These are phyloP conservation scores for Isabelozyma rhagii DNA, from an alignment of 805 yeast genomes.

Conservation along the genomic window DNA sequence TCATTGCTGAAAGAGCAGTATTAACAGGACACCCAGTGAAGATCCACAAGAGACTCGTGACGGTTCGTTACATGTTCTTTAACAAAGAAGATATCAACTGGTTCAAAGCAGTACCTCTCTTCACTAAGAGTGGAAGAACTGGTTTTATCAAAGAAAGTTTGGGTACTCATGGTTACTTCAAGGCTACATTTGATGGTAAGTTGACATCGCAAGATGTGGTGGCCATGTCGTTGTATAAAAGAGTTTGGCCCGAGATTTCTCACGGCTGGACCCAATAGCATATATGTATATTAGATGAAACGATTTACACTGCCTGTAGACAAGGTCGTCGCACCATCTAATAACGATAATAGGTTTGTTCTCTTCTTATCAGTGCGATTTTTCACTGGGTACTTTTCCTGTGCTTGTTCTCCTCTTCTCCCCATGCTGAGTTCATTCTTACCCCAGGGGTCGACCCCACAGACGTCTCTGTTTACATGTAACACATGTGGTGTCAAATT, in stretches of 20 bases:
- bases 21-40: slow-evolving; percentile 94
- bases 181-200: slow-evolving; percentile 90
- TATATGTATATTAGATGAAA: background rate
- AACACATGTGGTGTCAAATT: slow-evolving; percentile 40
- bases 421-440: slow-evolving; percentile 9
- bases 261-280: slow-evolving; percentile 20
- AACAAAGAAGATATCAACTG: slow-evolving; percentile 82
- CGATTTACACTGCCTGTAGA: too few relatives aligned
- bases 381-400: background rate
- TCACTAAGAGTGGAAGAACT: slow-evolving; percentile 87
- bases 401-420: background rate
- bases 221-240: slow-evolving; percentile 89
- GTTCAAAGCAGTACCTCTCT: slow-evolving; percentile 88
- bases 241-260: slow-evolving; percentile 80
- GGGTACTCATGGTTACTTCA: slow-evolving; percentile 98
- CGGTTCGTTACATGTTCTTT: slow-evolving; percentile 97
- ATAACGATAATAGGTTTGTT: too few relatives aligned
- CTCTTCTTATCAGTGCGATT: background rate
- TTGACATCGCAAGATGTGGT: slow-evolving; percentile 88
- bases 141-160: slow-evolving; percentile 93
- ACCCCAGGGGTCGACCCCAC: slow-evolving; percentile 22
- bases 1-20: slow-evolving; percentile 82
- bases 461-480: slow-evolving; percentile 30
- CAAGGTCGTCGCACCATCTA: too few relatives aligned
- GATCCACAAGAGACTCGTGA: slow-evolving; percentile 88